Conservation (phyloP, 306 rosid genomes). For the Quercus cerris region DNA sequence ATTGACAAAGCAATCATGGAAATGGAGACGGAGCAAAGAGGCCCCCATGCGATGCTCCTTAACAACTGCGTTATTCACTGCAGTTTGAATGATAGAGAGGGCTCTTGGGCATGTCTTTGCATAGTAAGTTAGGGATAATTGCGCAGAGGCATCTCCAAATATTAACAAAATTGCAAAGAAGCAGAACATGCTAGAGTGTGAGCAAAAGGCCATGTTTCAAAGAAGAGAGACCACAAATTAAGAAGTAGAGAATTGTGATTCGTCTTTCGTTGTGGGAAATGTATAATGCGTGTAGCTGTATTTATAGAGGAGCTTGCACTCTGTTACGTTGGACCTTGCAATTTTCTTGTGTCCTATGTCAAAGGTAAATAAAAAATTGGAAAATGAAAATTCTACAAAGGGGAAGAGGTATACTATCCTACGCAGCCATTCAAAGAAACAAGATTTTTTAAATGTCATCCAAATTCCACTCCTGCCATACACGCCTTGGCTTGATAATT, state of each 20-base stretch:
- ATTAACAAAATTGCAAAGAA: constrained; percentile 26
- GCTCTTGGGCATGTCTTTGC: constrained; percentile 45
- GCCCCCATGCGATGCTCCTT: constrained; percentile 73
- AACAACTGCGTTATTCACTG: constrained; percentile 43
- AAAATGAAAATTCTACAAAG: neutral
- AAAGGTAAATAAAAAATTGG: neutral
- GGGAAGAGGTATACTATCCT: neutral
- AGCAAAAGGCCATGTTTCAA: constrained; percentile 30
- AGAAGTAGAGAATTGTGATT: neutral
- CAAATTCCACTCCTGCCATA: neutral
- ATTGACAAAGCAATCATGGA: constrained; percentile 59
- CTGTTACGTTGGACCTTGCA: constrained; percentile 12
- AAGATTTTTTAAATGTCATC: neutral
- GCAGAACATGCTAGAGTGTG: constrained; percentile 9
- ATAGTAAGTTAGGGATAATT: constrained; percentile 44
- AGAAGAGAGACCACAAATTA: neutral
- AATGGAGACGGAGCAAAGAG: constrained; percentile 66
- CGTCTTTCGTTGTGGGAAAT: constrained; percentile 5
- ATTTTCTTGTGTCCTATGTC: constrained; percentile 24
- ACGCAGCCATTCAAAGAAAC: neutral
- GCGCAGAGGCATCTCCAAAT: constrained; percentile 28
- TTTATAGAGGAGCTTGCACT: constrained; percentile 30
- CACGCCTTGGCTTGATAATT: neutral
- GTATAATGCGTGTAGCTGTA: constrained; percentile 6
- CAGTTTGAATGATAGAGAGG: constrained; percentile 35